Evolutionary conservation across 163 green algal genomes (phyloP).

Genomic region (Volvox carteri): DNA sequence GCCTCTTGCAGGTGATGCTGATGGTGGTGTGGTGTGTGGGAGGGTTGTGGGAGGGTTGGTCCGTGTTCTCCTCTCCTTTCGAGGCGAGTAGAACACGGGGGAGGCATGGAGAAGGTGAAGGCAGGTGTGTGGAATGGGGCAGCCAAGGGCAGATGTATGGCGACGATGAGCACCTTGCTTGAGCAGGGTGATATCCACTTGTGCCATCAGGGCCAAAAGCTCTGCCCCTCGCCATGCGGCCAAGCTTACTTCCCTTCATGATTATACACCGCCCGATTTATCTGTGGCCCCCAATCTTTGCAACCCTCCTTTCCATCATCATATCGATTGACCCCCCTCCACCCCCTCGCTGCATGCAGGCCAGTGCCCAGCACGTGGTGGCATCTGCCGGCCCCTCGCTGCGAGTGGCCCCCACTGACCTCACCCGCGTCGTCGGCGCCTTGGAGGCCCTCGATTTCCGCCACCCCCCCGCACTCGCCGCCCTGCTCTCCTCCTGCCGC

Average conservation of each 20-base stretch:
- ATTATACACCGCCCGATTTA: neutral
- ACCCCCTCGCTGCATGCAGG: neutral
- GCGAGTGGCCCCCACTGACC: neutral
- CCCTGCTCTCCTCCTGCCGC: neutral
- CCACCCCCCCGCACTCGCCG: neutral
- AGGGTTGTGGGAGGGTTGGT: neutral
- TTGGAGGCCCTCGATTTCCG: neutral
- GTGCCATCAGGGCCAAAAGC: too few species aligned
- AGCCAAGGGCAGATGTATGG: too few species aligned
- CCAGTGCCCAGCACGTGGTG: conserved; percentile 1
- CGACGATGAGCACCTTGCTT: too few species aligned
- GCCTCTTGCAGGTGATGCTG: conserved; percentile 16
- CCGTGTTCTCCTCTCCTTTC: neutral
- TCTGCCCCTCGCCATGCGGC: neutral
- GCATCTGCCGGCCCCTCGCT: conserved; percentile 29
- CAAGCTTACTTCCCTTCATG: neutral
- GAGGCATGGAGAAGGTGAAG: neutral
- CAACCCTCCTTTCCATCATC: neutral
- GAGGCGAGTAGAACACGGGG: neutral
- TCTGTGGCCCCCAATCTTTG: neutral
- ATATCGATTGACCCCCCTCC: neutral
- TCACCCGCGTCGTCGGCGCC: neutral
- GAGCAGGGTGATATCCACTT: too few species aligned
- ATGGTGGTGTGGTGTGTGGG: neutral
- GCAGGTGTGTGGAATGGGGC: too few species aligned